Conservation (phyloP, 352 stramenopile species). For the Phytophthora idaei region DNA sequence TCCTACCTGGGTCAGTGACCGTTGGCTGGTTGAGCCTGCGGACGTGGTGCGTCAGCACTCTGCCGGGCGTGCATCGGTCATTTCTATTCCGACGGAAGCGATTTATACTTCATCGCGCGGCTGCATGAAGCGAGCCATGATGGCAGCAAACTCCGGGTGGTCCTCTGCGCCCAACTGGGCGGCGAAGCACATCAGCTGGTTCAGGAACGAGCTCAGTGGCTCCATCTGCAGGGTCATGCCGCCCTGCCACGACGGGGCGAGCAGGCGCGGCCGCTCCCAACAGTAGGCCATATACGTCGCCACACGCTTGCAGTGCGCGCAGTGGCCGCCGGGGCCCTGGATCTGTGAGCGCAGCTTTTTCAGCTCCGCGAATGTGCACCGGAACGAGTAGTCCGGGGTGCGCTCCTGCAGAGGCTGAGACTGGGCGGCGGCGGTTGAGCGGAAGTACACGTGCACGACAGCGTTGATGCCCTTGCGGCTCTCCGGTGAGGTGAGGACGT, state of each 20-base stretch:
- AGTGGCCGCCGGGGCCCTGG: constrained; percentile 32
- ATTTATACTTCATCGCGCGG: constrained; percentile 30
- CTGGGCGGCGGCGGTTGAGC: constrained; percentile 1
- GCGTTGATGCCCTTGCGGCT: constrained; percentile 30
- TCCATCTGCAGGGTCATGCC: constrained; percentile 41
- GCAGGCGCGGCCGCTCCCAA: constrained; percentile 42
- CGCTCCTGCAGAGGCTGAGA: constrained; percentile 21
- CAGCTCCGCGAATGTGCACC: constrained; percentile 34
- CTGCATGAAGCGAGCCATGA: constrained; percentile 40
- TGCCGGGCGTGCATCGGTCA: constrained; percentile 30
- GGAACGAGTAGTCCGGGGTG: constrained; percentile 33
- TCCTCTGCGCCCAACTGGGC: constrained; percentile 29
- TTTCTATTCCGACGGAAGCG: constrained; percentile 5
- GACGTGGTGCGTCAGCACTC: constrained; percentile 25
- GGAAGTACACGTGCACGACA: constrained; percentile 36
- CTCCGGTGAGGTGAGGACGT: constrained; percentile 27
- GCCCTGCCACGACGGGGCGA: constrained; percentile 40
- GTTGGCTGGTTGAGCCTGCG: constrained; percentile 17
- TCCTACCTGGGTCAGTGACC: constrained; percentile 2
- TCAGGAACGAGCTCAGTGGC: constrained; percentile 36
- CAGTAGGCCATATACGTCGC: constrained; percentile 41
- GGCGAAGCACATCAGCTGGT: constrained; percentile 38
- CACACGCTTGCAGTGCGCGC: constrained; percentile 38
- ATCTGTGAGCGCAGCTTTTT: constrained; percentile 39
- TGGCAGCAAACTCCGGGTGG: constrained; percentile 35